A percentile compares a stretch with the other conserved stretches of the same genome.
Conservation (phyloP, 2,329 filamentous ascomycete genomes). For the Penicillium nordicum region DNA sequence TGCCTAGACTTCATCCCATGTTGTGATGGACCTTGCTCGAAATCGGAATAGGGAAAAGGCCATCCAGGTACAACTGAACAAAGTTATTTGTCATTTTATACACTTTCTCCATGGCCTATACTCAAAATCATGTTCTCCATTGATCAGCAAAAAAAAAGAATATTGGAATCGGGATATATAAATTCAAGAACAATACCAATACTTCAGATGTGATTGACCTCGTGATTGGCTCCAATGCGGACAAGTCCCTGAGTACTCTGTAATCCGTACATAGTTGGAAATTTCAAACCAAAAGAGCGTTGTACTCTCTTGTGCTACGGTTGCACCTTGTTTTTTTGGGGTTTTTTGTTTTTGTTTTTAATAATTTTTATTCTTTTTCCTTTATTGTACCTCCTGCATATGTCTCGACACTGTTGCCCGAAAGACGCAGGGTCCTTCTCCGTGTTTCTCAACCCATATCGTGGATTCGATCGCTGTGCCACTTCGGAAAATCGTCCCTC, state of each 20-base stretch:
- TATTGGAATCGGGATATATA: background rate
- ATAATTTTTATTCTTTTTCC: background rate
- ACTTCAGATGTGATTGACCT: conserved; percentile 8
- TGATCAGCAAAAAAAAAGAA: background rate
- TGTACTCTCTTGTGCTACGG: conserved; percentile 9
- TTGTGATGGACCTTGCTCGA: conserved; percentile 7
- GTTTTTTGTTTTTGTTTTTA: background rate
- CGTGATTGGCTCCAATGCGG: conserved; percentile 20
- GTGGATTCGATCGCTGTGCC: conserved; percentile 19
- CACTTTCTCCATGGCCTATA: background rate
- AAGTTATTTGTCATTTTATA: background rate
- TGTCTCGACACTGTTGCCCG: conserved; percentile 7
- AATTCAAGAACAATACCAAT: conserved; percentile 8
- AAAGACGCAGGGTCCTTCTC: conserved; percentile 20
- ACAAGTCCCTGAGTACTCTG: background rate
- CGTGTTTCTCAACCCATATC: conserved; percentile 17
- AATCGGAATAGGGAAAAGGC: conserved; percentile 5
- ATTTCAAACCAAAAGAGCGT: conserved; percentile 2
- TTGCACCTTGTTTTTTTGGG: conserved; percentile 4
- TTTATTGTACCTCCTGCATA: background rate
- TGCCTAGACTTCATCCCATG: conserved; percentile 4
- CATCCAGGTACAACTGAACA: background rate
- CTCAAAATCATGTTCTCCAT: background rate
- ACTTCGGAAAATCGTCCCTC: conserved; percentile 20
- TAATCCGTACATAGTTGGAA: background rate